Evolutionary conservation across 306 rosid species (phyloP).

Genomic region (Acmispon strigosus): DNA sequence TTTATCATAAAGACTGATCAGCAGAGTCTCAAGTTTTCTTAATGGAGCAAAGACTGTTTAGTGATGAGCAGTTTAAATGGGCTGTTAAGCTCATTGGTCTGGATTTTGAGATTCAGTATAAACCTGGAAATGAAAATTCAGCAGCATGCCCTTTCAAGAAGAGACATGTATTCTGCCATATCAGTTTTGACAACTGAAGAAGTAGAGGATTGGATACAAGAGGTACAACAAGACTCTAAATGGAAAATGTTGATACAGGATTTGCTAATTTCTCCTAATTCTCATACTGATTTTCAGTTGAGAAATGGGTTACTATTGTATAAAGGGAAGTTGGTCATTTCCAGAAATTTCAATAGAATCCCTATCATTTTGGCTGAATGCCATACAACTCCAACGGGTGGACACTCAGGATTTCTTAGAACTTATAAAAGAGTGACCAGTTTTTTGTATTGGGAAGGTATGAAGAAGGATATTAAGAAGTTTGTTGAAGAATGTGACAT

Average conservation of each 20-base stretch:
- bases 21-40: no score
- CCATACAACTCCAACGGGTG: neutral
- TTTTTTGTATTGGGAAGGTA: neutral
- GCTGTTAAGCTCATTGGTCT: neutral
- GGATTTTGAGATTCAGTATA: neutral
- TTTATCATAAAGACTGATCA: neutral
- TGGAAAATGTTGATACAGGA: no score
- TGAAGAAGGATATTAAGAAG: neutral
- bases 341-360: neutral
- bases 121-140: neutral
- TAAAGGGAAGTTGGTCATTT: neutral
- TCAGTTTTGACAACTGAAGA: no score
- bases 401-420: neutral
- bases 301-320: neutral
- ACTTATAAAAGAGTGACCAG: neutral
- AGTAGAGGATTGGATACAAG: no score
- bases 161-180: no score
- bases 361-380: neutral
- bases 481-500: neutral
- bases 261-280: rapidly evolving
- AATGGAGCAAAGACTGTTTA: no score
- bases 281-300: neutral
- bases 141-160: no score
- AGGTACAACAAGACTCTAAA: no score
- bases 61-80: no score